These are phyloP conservation scores for Boehmeria nivea DNA, from an alignment of 306 rosid genomes.

Conservation along the genomic window DNA sequence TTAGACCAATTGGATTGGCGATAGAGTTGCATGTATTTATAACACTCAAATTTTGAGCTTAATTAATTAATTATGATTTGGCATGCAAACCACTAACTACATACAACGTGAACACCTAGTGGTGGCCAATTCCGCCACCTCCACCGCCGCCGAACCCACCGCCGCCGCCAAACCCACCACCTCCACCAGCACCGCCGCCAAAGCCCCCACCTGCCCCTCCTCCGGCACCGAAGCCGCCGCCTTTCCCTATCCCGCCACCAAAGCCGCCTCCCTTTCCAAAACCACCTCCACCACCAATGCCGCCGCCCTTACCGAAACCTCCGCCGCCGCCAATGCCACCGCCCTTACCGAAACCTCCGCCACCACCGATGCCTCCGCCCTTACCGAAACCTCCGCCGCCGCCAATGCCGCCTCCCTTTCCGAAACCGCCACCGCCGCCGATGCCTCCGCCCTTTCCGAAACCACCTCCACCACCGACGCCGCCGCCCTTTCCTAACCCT, in stretches of 20 bases:
- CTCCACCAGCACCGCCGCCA: constrained; percentile 25
- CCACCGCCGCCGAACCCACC: constrained; percentile 31
- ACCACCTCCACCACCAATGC: constrained; percentile 28
- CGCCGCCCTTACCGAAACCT: constrained; percentile 27
- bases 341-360: constrained; percentile 35
- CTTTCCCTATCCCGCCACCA: constrained; percentile 42
- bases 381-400: constrained; percentile 24
- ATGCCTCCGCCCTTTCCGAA: constrained; percentile 16
- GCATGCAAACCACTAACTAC: not conserved
- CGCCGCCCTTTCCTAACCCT: constrained; percentile 15
- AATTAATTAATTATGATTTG: not conserved
- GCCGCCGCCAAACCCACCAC: constrained; percentile 36
- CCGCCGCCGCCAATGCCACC: constrained; percentile 12
- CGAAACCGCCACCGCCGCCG: constrained; percentile 38
- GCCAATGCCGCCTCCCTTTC: constrained; percentile 16
- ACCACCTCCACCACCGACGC: constrained; percentile 17
- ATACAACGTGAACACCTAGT: constrained; percentile 20
- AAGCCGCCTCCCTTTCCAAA: constrained; percentile 22
- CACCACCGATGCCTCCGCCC: constrained; percentile 21
- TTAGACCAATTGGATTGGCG: not conserved
- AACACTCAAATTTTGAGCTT: no score
- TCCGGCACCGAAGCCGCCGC: constrained; percentile 28
- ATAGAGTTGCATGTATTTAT: not conserved
- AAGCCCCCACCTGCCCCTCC: constrained; percentile 31
- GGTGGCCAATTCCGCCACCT: constrained; percentile 52